These are phyloP conservation scores for Fusarium sororula DNA, from an alignment of 2,329 filamentous ascomycete species.

Conservation along the genomic window DNA sequence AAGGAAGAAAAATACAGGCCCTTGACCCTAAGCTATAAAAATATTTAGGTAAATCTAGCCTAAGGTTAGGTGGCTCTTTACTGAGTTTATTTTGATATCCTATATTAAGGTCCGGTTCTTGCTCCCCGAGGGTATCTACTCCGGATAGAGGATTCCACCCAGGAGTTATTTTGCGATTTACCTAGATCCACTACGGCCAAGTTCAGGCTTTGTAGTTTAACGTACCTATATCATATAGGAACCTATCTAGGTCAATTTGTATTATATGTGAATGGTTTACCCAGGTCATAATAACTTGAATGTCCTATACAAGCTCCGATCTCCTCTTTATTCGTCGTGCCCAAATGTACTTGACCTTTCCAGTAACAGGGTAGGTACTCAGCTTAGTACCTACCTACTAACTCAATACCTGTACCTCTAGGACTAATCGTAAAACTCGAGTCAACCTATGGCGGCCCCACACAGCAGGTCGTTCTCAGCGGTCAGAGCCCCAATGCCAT, in stretches of 20 bases:
- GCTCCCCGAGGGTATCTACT: too few relatives aligned
- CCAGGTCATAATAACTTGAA: background rate
- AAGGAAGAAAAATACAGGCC: too few relatives aligned
- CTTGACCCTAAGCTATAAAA: too few relatives aligned
- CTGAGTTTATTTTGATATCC: too few relatives aligned
- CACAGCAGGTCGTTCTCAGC: constrained; percentile 29
- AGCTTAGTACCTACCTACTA: too few relatives aligned
- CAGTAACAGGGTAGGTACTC: background rate
- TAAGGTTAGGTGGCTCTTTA: too few relatives aligned
- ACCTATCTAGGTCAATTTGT: background rate
- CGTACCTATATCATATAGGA: background rate
- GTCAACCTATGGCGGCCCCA: constrained; percentile 22
- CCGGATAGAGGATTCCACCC: background rate
- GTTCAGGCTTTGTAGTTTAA: background rate
- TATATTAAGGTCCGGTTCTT: too few relatives aligned
- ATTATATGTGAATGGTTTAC: background rate
- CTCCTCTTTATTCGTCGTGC: background rate
- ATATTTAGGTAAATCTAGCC: too few relatives aligned
- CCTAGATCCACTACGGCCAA: background rate
- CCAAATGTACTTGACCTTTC: background rate
- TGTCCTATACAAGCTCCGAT: background rate
- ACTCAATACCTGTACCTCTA: background rate
- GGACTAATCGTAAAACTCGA: background rate
- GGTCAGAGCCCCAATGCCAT: constrained; percentile 35
- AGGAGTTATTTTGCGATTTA: background rate